Evolutionary conservation across 1,284 basidiomycete genomes (phyloP).

Genomic region (Ceratobasidium sp.): DNA sequence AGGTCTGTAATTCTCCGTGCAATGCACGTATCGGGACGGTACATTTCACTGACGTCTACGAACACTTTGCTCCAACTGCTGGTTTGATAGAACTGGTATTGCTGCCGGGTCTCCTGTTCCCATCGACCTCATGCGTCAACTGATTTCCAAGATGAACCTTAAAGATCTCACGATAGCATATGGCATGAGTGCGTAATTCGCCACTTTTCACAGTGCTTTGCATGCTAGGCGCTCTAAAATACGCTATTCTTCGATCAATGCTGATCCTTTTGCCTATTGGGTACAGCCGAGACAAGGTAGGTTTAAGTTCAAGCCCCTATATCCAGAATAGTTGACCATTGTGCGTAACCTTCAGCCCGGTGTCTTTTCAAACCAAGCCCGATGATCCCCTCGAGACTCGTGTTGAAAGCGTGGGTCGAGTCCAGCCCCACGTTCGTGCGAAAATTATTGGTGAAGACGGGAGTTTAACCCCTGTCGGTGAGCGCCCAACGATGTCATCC

Average conservation of each 20-base stretch:
- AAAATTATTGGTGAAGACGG: constrained; percentile 73
- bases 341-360: constrained; percentile 67
- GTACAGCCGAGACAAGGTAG: constrained; percentile 59
- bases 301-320: neutral
- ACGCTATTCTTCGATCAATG: neutral
- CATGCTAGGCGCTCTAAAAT: neutral
- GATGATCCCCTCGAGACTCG: constrained; percentile 77
- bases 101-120: constrained; percentile 84
- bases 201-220: neutral
- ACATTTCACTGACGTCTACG: constrained; percentile 1
- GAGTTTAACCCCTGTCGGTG: constrained; percentile 42
- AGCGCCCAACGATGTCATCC: neutral
- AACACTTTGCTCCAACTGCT: constrained; percentile 25
- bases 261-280: constrained; percentile 13
- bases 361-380: constrained; percentile 81
- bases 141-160: constrained; percentile 75
- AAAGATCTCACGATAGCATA: constrained; percentile 80
- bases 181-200: constrained; percentile 77
- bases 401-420: constrained; percentile 82
- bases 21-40: constrained; percentile 42
- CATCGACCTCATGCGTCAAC: constrained; percentile 79
- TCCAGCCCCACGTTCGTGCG: constrained; percentile 81
- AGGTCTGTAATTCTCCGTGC: constrained; percentile 61
- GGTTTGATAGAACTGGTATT: constrained; percentile 74
- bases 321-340: constrained; percentile 48